Base-by-base conservation (phyloP, 345 rosid genomes). In the Geranium brycei region DNA sequence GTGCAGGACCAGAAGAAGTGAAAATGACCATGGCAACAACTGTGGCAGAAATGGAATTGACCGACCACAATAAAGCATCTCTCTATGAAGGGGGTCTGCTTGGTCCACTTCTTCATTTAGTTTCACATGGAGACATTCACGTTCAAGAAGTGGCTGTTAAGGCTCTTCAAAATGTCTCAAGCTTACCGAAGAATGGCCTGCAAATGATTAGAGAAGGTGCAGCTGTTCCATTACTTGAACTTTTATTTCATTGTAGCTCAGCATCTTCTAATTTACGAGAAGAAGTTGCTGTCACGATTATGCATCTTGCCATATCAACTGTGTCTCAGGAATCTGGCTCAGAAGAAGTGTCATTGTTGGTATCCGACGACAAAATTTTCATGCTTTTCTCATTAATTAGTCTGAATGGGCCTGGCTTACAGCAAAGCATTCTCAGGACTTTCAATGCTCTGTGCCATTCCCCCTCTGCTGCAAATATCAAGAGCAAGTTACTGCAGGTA, bases 131-230 rank as follows among this genome's bases (percentile, higher is more conserved):
- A 62, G 75, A 76, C 62, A 17, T 47, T 55, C 71, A 58, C 51
- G 76, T 73, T 78, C 80, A 77, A 67, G 67, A 58, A 41, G 82
- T 67, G 32, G 85, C 83, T 15, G 77, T 79, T 19, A 82, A 68
- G 70, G 85, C 88, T 69, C 79, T 86, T 19, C 70, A 51, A 13
- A 81, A 78, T 66, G 79, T 86, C 61, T 83, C 91, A 28, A 76
- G 72, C 61, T 70, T 82, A 17, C 84, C 84, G 5, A 75, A 61
- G 59, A 86, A 75, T 75, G 88, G 84, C 57, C 74, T 74, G 72
- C 77, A 65, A 73, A 82, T 86, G 87, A 82, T 86, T 63, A 75
- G 69, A 79, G 84, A 78, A 74, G 91, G 91, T 62, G 83, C 80
- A 31, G 77, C 68, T 1, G 63, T 73, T 17, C 82, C 81, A 31